phyloP scores from a whole-genome alignment of 352 stramenopile genomes.

The Phytophthora niederhauseri region DNA sequence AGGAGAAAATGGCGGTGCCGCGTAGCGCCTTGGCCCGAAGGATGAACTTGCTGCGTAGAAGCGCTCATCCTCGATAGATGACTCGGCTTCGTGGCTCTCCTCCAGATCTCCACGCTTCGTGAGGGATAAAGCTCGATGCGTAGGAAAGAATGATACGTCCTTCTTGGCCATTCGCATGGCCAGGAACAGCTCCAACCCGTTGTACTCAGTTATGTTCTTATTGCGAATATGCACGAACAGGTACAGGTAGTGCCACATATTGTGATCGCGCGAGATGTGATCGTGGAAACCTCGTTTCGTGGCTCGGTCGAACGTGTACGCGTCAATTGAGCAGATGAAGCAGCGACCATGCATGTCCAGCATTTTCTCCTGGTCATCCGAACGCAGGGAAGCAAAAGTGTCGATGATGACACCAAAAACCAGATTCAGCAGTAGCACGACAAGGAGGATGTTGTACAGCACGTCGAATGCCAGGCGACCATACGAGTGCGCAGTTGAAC shows the following conservation, averaged over 20 bases:
- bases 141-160: slow-evolving; percentile 81
- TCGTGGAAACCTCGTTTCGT: slow-evolving; percentile 77
- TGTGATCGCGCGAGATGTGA: slow-evolving; percentile 78
- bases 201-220: slow-evolving; percentile 81
- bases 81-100: slow-evolving; percentile 9
- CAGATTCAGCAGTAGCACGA: slow-evolving; percentile 80
- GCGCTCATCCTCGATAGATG: slow-evolving; percentile 18
- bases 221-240: slow-evolving; percentile 84
- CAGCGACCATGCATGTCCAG: slow-evolving; percentile 74
- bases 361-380: slow-evolving; percentile 64
- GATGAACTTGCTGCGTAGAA: slow-evolving; percentile 23
- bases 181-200: slow-evolving; percentile 80
- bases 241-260: slow-evolving; percentile 86
- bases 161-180: slow-evolving; percentile 78
- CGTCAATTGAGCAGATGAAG: slow-evolving; percentile 85
- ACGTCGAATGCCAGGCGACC: slow-evolving; percentile 64
- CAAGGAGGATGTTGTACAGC: slow-evolving; percentile 71
- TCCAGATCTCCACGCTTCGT: slow-evolving; percentile 36
- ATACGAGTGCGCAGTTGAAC: slow-evolving; percentile 48
- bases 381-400: slow-evolving; percentile 76
- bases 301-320: slow-evolving; percentile 72
- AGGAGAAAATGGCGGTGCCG: slow-evolving; percentile 18
- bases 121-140: slow-evolving; percentile 59
- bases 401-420: slow-evolving; percentile 86
- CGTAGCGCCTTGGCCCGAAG: slow-evolving; percentile 19